phyloP scores from a whole-genome alignment of 495 filamentous ascomycete species.

The Trichoderma virens region DNA sequence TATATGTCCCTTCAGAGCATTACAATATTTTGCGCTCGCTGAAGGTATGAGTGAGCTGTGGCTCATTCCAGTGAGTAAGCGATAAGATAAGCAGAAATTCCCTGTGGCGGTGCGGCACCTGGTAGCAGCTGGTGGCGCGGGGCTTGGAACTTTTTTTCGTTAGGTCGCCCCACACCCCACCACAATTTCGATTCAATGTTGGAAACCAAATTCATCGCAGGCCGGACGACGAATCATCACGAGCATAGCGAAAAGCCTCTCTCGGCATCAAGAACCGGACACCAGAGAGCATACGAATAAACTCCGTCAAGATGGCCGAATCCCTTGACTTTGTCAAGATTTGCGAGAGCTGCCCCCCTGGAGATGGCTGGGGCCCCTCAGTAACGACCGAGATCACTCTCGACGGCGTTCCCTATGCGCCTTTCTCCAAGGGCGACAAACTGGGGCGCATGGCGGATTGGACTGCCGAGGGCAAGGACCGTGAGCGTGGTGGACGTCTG shows the following conservation, averaged over 20 bases:
- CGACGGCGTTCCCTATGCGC: constrained; percentile 90
- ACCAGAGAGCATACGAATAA: too few species aligned
- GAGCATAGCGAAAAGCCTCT: not conserved
- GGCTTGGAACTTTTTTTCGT: constrained; percentile 6
- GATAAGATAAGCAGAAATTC: not conserved
- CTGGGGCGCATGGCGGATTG: constrained; percentile 98
- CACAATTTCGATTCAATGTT: constrained; percentile 11
- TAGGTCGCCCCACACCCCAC: constrained; percentile 13
- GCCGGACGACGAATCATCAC: constrained; percentile 1
- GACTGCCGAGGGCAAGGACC: constrained; percentile 88
- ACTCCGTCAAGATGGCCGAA: constrained; percentile 20
- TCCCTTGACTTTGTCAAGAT: constrained; percentile 28
- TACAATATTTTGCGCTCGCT: too few species aligned
- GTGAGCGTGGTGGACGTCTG: constrained; percentile 70
- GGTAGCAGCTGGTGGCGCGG: constrained; percentile 7
- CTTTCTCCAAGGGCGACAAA: constrained; percentile 98
- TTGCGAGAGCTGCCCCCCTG: constrained; percentile 46
- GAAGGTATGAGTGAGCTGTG: too few species aligned
- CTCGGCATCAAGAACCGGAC: too few species aligned
- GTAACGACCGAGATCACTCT: constrained; percentile 75
- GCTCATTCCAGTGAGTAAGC: not conserved
- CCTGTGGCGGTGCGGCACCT: not conserved
- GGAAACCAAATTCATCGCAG: constrained; percentile 10
- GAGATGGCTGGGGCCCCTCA: constrained; percentile 81
- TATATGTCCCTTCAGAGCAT: too few species aligned